Evolutionary conservation across 495 filamentous ascomycete genomes (phyloP).

Genomic region (Xylaria curta): DNA sequence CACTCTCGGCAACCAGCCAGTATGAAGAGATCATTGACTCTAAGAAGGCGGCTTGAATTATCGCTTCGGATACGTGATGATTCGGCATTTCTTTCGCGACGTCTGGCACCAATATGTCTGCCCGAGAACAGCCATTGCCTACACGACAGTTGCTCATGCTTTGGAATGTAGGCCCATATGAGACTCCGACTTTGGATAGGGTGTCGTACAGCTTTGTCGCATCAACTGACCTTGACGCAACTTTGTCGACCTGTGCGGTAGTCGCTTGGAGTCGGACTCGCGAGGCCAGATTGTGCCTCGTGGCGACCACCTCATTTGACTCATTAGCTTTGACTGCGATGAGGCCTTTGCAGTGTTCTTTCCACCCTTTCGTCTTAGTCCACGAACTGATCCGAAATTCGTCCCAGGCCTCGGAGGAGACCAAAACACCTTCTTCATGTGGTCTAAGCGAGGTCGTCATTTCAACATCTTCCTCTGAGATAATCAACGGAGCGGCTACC

Average conservation of each 20-base stretch:
- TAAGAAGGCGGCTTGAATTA: constrained; percentile 61
- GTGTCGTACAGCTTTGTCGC: constrained; percentile 45
- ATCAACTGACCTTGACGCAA: constrained; percentile 34
- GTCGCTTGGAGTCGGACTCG: constrained; percentile 37
- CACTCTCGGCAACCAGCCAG: constrained; percentile 49
- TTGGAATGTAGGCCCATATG: constrained; percentile 55
- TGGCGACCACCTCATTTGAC: constrained; percentile 46
- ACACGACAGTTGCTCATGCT: constrained; percentile 50
- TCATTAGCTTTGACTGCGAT: constrained; percentile 44
- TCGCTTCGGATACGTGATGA: constrained; percentile 48
- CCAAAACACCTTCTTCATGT: constrained; percentile 44
- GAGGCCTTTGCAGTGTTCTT: constrained; percentile 54
- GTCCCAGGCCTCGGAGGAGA: constrained; percentile 49
- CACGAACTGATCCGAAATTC: constrained; percentile 56
- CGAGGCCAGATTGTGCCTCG: constrained; percentile 37
- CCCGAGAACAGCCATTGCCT: constrained; percentile 46
- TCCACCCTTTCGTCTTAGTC: constrained; percentile 52
- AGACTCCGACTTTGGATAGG: constrained; percentile 48
- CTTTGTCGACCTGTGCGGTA: constrained; percentile 35
- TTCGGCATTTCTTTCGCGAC: constrained; percentile 60
- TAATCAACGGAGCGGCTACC: constrained; percentile 52
- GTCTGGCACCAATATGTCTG: constrained; percentile 54
- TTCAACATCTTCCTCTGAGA: constrained; percentile 55
- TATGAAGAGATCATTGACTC: constrained; percentile 58
- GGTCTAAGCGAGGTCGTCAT: constrained; percentile 51